Evolutionary conservation across 2,329 filamentous ascomycete genomes (phyloP).

Genomic region (Alternaria ethzedia): DNA sequence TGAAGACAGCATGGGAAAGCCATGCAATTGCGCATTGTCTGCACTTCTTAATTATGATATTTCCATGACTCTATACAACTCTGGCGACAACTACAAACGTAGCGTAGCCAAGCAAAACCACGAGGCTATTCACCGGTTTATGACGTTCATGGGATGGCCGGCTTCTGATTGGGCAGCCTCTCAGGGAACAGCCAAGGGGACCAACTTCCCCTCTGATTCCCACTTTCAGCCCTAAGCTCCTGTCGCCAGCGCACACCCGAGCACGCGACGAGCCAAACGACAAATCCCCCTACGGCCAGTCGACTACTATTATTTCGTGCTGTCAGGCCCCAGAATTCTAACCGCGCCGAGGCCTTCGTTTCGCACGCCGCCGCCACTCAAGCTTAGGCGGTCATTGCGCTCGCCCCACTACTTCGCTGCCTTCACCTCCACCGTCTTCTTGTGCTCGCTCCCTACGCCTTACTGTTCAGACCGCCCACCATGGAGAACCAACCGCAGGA

Average conservation of each 20-base stretch:
- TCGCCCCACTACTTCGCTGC: slow-evolving; percentile 42
- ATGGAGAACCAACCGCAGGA: slow-evolving; percentile 46
- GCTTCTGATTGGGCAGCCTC: slow-evolving; percentile 18
- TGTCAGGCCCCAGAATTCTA: slow-evolving; percentile 18
- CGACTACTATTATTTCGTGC: slow-evolving; percentile 19
- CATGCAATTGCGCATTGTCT: not conserved
- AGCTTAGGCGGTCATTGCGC: slow-evolving; percentile 35
- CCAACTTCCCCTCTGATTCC: slow-evolving; percentile 16
- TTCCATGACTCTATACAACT: too few species aligned
- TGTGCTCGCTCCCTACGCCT: slow-evolving; percentile 29
- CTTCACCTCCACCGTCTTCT: slow-evolving; percentile 32
- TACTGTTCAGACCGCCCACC: slow-evolving; percentile 30
- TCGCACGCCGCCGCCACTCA: slow-evolving; percentile 42
- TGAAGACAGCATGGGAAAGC: not conserved
- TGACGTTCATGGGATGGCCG: slow-evolving; percentile 13
- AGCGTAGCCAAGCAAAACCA: not conserved
- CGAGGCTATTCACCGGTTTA: slow-evolving; percentile 19
- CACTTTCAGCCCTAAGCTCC: slow-evolving; percentile 30
- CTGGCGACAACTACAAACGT: not conserved
- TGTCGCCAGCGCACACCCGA: slow-evolving; percentile 26
- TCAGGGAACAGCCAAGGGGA: slow-evolving; percentile 15
- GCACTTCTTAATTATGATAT: not conserved
- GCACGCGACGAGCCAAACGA: slow-evolving; percentile 41
- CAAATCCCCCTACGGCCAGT: slow-evolving; percentile 4
- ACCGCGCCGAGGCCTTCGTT: slow-evolving; percentile 40